These are phyloP conservation scores for Clarireedia homoeocarpa DNA, from an alignment of 2,329 filamentous ascomycete genomes.

Conservation along the genomic window DNA sequence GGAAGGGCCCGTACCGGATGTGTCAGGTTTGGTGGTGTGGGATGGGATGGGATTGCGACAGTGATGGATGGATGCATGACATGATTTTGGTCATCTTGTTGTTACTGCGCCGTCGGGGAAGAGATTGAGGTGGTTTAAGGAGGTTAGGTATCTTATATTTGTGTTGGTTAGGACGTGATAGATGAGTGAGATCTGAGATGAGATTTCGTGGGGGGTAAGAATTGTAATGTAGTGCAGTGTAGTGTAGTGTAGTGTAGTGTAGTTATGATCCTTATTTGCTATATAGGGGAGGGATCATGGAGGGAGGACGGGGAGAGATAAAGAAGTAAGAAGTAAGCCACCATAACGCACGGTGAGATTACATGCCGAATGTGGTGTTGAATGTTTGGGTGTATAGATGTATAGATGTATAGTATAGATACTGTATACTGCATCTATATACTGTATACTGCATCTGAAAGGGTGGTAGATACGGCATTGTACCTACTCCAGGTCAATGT, in stretches of 20 bases:
- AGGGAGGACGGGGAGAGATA: too few relatives aligned
- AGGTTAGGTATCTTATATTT: background rate
- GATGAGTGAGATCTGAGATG: slow-evolving; percentile 5
- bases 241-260: background rate
- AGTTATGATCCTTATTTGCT: background rate
- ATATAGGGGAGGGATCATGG: background rate
- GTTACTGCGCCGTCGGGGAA: background rate
- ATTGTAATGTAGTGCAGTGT: background rate
- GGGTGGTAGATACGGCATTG: too few relatives aligned
- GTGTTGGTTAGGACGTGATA: background rate
- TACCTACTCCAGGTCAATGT: too few relatives aligned
- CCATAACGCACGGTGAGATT: background rate
- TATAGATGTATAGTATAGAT: too few relatives aligned
- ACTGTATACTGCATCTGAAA: background rate
- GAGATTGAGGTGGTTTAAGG: background rate
- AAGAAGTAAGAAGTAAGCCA: background rate
- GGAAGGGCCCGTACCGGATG: too few relatives aligned
- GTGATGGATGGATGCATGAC: background rate
- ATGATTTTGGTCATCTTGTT: background rate
- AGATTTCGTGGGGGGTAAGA: background rate
- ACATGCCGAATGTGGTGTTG: background rate
- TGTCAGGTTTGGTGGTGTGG: background rate
- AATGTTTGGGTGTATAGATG: background rate
- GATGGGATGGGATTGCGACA: background rate
- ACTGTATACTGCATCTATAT: too few relatives aligned